These are phyloP conservation scores for Pinus albicaulis DNA, from an alignment of 75 land plant genomes.

Conservation along the genomic window DNA sequence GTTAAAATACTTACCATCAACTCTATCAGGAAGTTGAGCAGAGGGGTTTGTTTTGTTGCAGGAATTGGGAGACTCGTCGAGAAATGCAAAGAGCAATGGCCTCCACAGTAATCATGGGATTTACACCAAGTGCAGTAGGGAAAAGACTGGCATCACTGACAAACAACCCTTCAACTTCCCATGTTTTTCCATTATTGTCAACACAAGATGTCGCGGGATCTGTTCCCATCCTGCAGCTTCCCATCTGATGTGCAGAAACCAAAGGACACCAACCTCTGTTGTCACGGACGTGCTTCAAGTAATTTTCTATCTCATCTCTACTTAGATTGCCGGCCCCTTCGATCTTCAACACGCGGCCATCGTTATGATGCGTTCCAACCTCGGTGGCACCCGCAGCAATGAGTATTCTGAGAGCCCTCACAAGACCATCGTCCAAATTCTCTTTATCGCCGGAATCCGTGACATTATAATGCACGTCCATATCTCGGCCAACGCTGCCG, in stretches of 20 bases:
- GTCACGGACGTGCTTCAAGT: slow-evolving; percentile 32
- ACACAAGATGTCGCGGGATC: slow-evolving; percentile 64
- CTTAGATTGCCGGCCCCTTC: slow-evolving; percentile 23
- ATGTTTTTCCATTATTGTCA: slow-evolving; percentile 76
- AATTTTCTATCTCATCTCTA: slow-evolving; percentile 36
- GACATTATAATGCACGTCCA: slow-evolving; percentile 25
- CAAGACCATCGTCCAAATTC: slow-evolving; percentile 39
- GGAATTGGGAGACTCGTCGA: slow-evolving; percentile 29
- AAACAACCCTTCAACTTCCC: slow-evolving; percentile 84
- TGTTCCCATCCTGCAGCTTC: slow-evolving; percentile 83
- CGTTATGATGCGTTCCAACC: slow-evolving; percentile 58
- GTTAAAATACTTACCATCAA: no score
- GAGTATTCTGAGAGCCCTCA: slow-evolving; percentile 52
- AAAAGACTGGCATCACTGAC: slow-evolving; percentile 81
- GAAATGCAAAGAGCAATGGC: slow-evolving; percentile 78
- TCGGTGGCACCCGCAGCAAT: slow-evolving; percentile 85
- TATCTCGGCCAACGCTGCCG: slow-evolving; percentile 34
- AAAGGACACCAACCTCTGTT: slow-evolving; percentile 35
- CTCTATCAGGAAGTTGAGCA: no score
- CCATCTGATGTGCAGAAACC: slow-evolving; percentile 87
- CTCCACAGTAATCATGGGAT: slow-evolving; percentile 91
- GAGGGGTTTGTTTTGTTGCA: background rate
- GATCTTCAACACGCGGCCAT: slow-evolving; percentile 44
- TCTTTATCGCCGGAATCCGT: slow-evolving; percentile 21
- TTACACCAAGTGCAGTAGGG: slow-evolving; percentile 80